Conservation (phyloP, 1,284 basidiomycete genomes). For the Thecaphora frezii region DNA sequence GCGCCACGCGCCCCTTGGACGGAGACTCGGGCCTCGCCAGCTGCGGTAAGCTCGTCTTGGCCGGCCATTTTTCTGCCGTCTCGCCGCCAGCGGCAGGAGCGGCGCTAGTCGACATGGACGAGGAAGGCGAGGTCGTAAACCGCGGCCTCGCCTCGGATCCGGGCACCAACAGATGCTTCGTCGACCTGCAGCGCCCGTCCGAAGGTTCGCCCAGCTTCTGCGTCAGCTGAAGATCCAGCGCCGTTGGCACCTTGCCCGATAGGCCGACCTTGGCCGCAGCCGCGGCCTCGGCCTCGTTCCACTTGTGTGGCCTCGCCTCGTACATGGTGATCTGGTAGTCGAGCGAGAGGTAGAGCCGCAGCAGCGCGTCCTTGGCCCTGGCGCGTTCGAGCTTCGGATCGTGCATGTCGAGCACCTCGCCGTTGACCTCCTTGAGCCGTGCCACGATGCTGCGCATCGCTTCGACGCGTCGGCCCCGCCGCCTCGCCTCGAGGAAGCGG, state of each 20-base stretch:
- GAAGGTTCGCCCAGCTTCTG: not conserved
- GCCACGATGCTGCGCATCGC: conserved; percentile 4
- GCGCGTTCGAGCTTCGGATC: conserved; percentile 14
- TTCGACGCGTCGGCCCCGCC: conserved; percentile 3
- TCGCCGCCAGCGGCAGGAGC: too few species aligned
- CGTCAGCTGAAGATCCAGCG: not conserved
- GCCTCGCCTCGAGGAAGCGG: not conserved
- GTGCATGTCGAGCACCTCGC: conserved; percentile 14
- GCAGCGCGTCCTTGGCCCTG: conserved; percentile 18
- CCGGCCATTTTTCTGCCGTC: too few species aligned
- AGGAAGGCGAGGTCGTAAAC: too few species aligned
- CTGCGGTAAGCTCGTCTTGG: too few species aligned
- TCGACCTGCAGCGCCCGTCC: too few species aligned
- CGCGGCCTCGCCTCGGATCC: too few species aligned
- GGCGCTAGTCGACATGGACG: too few species aligned
- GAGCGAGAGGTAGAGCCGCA: conserved; percentile 2
- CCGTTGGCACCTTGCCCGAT: not conserved
- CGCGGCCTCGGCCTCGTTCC: not conserved
- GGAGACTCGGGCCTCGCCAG: too few species aligned
- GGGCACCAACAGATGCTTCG: too few species aligned
- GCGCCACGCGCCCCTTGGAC: too few species aligned
- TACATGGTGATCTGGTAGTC: conserved; percentile 21
- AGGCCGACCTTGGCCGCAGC: not conserved
- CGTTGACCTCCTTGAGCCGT: conserved; percentile 6
- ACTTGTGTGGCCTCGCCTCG: not conserved